phyloP scores from a whole-genome alignment of 2,329 filamentous ascomycete genomes.

The Penicillium freii region DNA sequence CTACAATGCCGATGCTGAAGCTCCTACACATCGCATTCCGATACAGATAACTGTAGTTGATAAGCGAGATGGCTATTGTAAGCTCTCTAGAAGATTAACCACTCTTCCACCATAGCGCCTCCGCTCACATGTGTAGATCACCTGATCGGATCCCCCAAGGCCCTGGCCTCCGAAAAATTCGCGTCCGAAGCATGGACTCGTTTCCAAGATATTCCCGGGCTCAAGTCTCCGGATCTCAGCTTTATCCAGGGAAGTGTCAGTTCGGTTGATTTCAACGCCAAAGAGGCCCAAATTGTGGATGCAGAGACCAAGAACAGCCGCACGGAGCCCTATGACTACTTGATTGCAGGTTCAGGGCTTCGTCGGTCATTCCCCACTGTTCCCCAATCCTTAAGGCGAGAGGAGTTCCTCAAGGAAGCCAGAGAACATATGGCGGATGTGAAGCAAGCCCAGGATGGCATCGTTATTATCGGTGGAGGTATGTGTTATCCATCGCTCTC shows the following conservation, averaged over 20 bases:
- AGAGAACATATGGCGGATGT: constrained; percentile 34
- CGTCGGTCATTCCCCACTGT: constrained; percentile 70
- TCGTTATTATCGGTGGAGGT: constrained; percentile 73
- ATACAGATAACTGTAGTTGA: constrained; percentile 73
- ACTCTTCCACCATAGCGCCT: too few species aligned
- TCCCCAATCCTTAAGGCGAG: constrained; percentile 56
- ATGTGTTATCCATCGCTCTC: neutral
- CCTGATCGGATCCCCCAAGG: constrained; percentile 71
- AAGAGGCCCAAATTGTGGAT: constrained; percentile 58
- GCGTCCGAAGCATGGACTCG: constrained; percentile 68
- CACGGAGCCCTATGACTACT: constrained; percentile 63
- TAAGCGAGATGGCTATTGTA: constrained; percentile 81
- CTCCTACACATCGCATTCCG: constrained; percentile 47
- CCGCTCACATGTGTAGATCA: constrained; percentile 55
- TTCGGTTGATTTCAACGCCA: constrained; percentile 58
- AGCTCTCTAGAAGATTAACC: constrained; percentile 10
- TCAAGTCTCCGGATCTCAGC: constrained; percentile 62
- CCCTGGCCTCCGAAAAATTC: constrained; percentile 62
- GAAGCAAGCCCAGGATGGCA: constrained; percentile 45
- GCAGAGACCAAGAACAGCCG: constrained; percentile 44
- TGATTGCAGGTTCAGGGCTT: constrained; percentile 70
- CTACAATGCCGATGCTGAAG: constrained; percentile 23
- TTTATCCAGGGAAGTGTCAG: constrained; percentile 66
- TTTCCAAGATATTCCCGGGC: constrained; percentile 64
- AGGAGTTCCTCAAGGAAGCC: constrained; percentile 29